Percentiles rank a stretch among this genome's conserved stretches.
These are phyloP conservation scores for Achlya hypogyna DNA, from an alignment of 352 stramenopile genomes.

Conservation along the genomic window DNA sequence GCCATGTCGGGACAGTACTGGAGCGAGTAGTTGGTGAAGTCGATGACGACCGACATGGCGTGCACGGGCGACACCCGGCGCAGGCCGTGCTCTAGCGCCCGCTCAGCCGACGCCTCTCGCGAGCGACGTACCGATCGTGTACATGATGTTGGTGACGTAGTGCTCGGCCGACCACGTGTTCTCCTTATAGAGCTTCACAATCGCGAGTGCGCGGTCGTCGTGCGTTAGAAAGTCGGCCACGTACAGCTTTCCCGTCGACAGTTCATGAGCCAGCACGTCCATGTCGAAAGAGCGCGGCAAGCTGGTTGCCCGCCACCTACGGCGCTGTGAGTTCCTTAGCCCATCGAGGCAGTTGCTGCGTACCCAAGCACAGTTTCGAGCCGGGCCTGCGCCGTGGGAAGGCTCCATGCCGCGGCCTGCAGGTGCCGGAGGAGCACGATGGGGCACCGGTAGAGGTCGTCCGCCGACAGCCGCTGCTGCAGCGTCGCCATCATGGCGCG, in stretches of 20 bases:
- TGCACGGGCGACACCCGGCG: slow-evolving; percentile 7
- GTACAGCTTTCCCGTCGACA: slow-evolving; percentile 17
- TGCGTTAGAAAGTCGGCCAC: slow-evolving; percentile 6
- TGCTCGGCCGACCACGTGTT: slow-evolving; percentile 12
- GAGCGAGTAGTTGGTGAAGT: slow-evolving; percentile 16
- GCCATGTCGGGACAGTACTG: slow-evolving; percentile 13
- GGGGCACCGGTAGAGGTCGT: not conserved
- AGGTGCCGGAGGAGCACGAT: not conserved
- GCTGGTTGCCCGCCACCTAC: not conserved
- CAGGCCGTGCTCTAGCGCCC: slow-evolving; percentile 4
- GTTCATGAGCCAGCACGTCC: not conserved
- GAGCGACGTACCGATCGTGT: slow-evolving; percentile 18
- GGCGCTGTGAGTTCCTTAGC: not conserved
- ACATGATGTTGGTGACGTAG: slow-evolving; percentile 15
- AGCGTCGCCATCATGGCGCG: not conserved
- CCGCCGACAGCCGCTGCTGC: not conserved
- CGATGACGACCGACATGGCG: slow-evolving; percentile 7
- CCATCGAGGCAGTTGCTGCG: not conserved
- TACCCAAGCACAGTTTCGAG: not conserved
- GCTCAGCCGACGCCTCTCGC: not conserved
- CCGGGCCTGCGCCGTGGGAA: not conserved
- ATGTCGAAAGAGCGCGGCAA: not conserved
- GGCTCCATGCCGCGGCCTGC: not conserved
- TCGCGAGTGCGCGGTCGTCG: not conserved
- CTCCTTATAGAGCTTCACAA: slow-evolving; percentile 14